A percentile compares a stretch with the other conserved stretches of the same genome.
phyloP scores from a whole-genome alignment of 129 eudicot species.

The Pseudognaphalium luteoalbum region DNA sequence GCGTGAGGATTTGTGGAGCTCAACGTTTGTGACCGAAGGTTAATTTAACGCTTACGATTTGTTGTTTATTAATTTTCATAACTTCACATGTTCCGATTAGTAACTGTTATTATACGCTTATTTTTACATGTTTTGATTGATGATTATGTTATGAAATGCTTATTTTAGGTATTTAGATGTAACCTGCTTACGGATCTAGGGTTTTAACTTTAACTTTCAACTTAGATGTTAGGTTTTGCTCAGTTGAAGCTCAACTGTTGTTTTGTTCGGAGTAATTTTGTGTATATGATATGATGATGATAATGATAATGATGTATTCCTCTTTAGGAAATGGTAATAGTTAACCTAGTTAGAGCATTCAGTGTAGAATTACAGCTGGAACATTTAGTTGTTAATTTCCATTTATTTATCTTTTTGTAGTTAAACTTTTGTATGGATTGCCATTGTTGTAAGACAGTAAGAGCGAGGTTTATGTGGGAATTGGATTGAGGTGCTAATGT shows the following conservation, averaged over 20 bases:
- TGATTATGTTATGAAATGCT: background rate
- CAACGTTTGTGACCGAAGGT: background rate
- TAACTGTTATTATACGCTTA: background rate
- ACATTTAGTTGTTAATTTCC: background rate
- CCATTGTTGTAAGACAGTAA: background rate
- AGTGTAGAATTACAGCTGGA: background rate
- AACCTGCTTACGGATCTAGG: constrained; percentile 8
- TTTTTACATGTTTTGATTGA: background rate
- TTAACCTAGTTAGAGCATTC: background rate
- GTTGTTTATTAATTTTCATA: background rate
- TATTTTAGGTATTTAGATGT: background rate
- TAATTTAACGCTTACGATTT: constrained; percentile 11
- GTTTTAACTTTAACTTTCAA: background rate
- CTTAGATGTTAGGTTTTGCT: constrained; percentile 4
- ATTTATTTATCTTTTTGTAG: background rate
- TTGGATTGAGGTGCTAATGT: background rate
- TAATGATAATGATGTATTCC: too few species aligned
- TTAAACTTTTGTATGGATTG: background rate
- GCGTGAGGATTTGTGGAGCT: background rate
- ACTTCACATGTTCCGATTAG: too few species aligned
- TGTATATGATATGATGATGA: too few species aligned
- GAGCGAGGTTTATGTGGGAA: background rate
- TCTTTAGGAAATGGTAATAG: background rate
- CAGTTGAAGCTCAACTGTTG: background rate
- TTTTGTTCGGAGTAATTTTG: too few species aligned